phyloP scores from a whole-genome alignment of 352 stramenopile species.

The Phytophthora multivora region DNA sequence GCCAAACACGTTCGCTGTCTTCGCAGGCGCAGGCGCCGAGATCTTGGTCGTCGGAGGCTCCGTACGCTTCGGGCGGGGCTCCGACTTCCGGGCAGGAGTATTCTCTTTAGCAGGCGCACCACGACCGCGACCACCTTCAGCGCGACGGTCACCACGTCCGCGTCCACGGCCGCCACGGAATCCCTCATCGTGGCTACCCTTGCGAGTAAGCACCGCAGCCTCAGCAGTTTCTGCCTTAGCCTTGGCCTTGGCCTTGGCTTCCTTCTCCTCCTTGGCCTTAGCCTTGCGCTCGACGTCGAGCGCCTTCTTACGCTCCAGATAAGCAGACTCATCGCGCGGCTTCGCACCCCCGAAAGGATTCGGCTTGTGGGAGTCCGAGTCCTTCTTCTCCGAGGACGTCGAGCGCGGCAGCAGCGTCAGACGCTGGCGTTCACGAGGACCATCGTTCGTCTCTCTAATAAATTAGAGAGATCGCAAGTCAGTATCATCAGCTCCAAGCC shows the following conservation, averaged over 20 bases:
- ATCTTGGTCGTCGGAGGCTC: slow-evolving; percentile 61
- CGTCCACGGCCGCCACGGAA: slow-evolving; percentile 45
- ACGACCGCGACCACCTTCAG: slow-evolving; percentile 37
- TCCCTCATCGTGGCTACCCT: slow-evolving; percentile 27
- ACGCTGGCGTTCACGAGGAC: slow-evolving; percentile 55
- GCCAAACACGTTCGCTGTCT: slow-evolving; percentile 71
- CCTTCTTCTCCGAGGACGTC: slow-evolving; percentile 42
- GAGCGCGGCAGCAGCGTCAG: slow-evolving; percentile 66
- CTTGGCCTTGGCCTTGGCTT: slow-evolving; percentile 12
- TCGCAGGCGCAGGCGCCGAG: slow-evolving; percentile 51
- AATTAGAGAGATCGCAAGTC: not conserved
- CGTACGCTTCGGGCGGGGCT: slow-evolving; percentile 52
- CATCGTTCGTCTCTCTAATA: slow-evolving; percentile 30
- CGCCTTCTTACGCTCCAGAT: slow-evolving; percentile 71
- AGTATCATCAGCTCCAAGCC: not conserved
- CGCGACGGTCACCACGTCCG: slow-evolving; percentile 44
- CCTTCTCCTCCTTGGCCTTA: slow-evolving; percentile 35
- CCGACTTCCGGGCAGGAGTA: slow-evolving; percentile 42
- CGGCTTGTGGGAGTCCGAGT: slow-evolving; percentile 42
- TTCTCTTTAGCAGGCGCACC: slow-evolving; percentile 32
- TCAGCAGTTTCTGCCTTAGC: slow-evolving; percentile 32
- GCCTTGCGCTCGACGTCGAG: slow-evolving; percentile 36
- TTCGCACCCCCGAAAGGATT: slow-evolving; percentile 89
- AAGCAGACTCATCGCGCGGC: slow-evolving; percentile 71
- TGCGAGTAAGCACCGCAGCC: slow-evolving; percentile 13